These are phyloP conservation scores for Tirmania nivea DNA, from an alignment of 495 filamentous ascomycete genomes.

Conservation along the genomic window DNA sequence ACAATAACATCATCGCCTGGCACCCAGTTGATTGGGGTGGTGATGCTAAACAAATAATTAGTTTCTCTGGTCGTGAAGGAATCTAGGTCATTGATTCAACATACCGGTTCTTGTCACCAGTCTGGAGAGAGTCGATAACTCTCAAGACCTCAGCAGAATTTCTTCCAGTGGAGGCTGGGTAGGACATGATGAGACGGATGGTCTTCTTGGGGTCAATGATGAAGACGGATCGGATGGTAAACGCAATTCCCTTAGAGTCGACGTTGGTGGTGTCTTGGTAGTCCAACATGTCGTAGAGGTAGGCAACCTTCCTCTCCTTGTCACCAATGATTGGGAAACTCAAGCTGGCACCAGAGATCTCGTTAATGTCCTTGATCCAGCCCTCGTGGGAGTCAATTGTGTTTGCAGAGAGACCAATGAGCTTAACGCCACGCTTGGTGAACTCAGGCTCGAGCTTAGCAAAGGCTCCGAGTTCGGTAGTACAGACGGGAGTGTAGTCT, in stretches of 20 bases:
- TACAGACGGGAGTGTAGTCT: constrained; percentile 87
- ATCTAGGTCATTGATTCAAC: not conserved
- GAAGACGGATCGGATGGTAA: constrained; percentile 98
- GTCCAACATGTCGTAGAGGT: constrained; percentile 91
- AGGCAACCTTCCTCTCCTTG: constrained; percentile 82
- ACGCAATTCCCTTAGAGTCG: constrained; percentile 84
- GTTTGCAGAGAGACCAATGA: constrained; percentile 85
- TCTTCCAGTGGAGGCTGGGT: constrained; percentile 91
- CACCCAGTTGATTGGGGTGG: constrained; percentile 83
- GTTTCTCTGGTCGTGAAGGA: not conserved
- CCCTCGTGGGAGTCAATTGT: constrained; percentile 39
- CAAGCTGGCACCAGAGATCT: constrained; percentile 62
- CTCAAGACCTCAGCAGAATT: constrained; percentile 92
- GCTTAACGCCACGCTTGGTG: constrained; percentile 74
- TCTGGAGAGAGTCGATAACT: constrained; percentile 88
- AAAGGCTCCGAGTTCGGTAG: constrained; percentile 92
- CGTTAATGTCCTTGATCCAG: constrained; percentile 95
- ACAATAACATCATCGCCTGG: constrained; percentile 90
- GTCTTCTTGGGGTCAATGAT: constrained; percentile 97
- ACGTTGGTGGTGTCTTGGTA: constrained; percentile 69
- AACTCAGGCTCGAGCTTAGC: constrained; percentile 97
- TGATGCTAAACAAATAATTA: constrained; percentile 32
- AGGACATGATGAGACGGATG: constrained; percentile 86
- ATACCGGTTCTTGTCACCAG: constrained; percentile 66
- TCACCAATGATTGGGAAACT: constrained; percentile 94